Conservation (phyloP, 2,329 filamentous ascomycete species). For the Hypoxylon sp. region DNA sequence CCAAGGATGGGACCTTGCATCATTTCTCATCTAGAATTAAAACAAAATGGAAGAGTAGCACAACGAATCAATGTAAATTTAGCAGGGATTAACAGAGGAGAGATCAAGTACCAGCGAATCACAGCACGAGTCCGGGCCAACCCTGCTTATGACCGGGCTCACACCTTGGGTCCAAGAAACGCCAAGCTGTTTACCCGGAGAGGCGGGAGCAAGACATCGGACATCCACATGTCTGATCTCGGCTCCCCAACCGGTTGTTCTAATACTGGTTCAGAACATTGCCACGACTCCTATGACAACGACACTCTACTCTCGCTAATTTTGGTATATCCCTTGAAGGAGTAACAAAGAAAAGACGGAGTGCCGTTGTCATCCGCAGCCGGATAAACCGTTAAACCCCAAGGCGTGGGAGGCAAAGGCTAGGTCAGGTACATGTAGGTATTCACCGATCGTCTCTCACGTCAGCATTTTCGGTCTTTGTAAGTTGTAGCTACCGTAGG, state of each 20-base stretch:
- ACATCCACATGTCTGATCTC: constrained; percentile 26
- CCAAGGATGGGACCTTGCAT: constrained; percentile 45
- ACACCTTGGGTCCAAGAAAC: constrained; percentile 40
- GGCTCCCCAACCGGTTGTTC: constrained; percentile 17
- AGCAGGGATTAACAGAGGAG: constrained; percentile 36
- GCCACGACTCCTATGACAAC: constrained; percentile 30
- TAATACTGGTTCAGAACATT: constrained; percentile 15
- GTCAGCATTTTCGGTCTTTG: constrained; percentile 39
- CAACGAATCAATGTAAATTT: constrained; percentile 37
- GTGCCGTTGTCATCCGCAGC: background rate
- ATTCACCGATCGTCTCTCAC: constrained; percentile 40
- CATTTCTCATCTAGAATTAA: constrained; percentile 40
- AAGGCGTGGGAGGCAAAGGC: constrained; percentile 14
- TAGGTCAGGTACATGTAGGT: constrained; percentile 16
- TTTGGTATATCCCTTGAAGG: constrained; percentile 1
- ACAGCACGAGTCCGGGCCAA: constrained; percentile 32
- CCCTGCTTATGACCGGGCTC: constrained; percentile 33
- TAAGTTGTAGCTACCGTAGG: constrained; percentile 19
- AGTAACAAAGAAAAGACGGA: constrained; percentile 10
- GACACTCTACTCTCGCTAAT: background rate
- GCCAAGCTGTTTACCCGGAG: constrained; percentile 45
- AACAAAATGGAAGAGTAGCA: constrained; percentile 35
- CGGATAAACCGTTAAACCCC: constrained; percentile 13
- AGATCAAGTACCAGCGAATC: constrained; percentile 38
- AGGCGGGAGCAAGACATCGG: constrained; percentile 41